Base-by-base conservation (phyloP, 2,329 filamentous ascomycete genomes). In the Rutstroemia sp. region DNA sequence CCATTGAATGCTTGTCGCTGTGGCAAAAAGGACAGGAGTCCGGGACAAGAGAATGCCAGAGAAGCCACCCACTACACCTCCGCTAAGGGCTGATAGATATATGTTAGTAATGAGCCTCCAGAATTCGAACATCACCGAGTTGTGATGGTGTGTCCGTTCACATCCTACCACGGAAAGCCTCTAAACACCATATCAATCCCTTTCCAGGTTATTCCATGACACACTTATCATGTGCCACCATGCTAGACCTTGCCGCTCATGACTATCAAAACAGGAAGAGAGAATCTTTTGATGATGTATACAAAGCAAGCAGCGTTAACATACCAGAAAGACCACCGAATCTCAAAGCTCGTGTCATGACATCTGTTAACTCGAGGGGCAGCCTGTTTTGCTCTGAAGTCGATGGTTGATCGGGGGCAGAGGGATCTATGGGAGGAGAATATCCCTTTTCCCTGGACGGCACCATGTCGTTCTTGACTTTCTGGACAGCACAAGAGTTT, bases 1-100 rank as follows among this genome's bases (percentile, higher is more conserved):
- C 82, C 89, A 96, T 73, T 95, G 90, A 42, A 89, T 75, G 17
- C 89, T 87, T 21, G 86, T 84, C 39, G 85, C 79, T 12, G 86
- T 64, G 0, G 89, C 86, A 72, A 90, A 92, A 6, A 92, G 72
- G 2, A 83, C 78, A 4, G 88, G 85, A 14, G 80, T 81, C 21
- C 76, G 78, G 17, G 86, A 86, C 57, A 83, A 80, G 48, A 92
- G 71, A 48, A 95, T 86, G 27, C 89, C 91, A 38, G 80, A 79
- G 50, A 86, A 80, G 51, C 87, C 84, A 38, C 87, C 87, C 52
- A 82, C 76, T 30, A 88, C 68, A 25, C 86, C 69, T 34, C 88
- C 88, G 48, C 78, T 74, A 48, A 47, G 53, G 19, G 51, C 45
- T 45, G 44, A 52, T 12, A 9, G 10, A 34, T 34, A 34, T 12